Base-by-base conservation (phyloP, 176 grass and related monocot genomes). In the Oryza longistaminata region DNA sequence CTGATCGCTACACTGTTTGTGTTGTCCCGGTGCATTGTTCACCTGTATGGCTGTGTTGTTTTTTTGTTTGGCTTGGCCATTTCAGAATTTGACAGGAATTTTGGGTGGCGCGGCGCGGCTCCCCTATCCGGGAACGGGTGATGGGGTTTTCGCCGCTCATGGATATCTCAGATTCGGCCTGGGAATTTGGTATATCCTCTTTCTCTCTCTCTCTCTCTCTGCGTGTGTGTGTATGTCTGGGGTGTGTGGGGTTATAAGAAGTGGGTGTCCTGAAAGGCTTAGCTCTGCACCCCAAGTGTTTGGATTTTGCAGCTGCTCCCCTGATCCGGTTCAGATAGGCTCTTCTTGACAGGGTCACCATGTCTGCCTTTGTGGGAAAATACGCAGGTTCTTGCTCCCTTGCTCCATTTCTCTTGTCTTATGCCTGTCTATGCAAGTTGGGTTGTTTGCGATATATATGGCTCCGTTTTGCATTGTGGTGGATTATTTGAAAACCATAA, bases 281-380 rank as follows among this genome's bases (percentile, higher is more conserved):
- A n/a, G 73, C 62, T 78, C 67, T 70, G 84, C 49, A 16, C 15
- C 21, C 84, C 19, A 37, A 82, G 85, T 68, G 70, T 49, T 94
- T 92, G 87, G 86, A 86, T 77, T 75, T 84, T 80, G 74, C 86
- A 74, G 37, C 26, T 76, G 71, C 78, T 61, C 62, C 67, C 81
- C 44, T 27, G 37, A 64, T 62, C 26, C 64, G 33, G 15, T 73
- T 69, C 78, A 55, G 46, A 49, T 58, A 58, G 48, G 6, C 53
- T 58, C 53, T 35, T 39, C 78, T 24, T 67, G n/a, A 73, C 53
- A 70, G n/a, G 52, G 75, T 24, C 89, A 80, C 58, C 80, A 98
- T 95, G 96, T 98, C 96, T 85, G 93, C 96, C 85, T 98, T 98
- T 64, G 84, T 90, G 68, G 96, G 96, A 69, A 98, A 95, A 88